A percentile compares a stretch with the other conserved stretches of the same genome.
phyloP scores from a whole-genome alignment of 208 protist species.

The Leishmania turanica region DNA sequence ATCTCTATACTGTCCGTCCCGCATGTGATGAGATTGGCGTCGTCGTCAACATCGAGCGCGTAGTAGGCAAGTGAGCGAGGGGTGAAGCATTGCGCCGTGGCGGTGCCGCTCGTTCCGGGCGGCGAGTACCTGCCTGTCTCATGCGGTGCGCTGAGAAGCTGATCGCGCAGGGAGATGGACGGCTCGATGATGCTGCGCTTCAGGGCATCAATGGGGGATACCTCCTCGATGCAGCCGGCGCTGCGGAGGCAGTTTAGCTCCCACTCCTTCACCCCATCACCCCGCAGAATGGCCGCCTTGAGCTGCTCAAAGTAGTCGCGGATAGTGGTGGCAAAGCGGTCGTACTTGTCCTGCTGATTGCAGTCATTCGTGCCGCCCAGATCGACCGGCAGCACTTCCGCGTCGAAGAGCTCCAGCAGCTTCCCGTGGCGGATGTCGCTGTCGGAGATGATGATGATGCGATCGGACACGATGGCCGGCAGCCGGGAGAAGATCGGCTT shows the following conservation, averaged over 20 bases:
- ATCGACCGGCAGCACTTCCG: conserved; percentile 51
- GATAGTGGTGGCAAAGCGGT: conserved; percentile 42
- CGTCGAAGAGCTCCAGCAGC: conserved; percentile 65
- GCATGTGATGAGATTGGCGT: conserved; percentile 37
- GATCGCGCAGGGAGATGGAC: conserved; percentile 8
- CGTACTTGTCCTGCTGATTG: conserved; percentile 56
- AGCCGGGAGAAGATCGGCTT: conserved; percentile 77
- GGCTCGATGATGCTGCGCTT: conserved; percentile 27
- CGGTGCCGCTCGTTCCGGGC: background rate
- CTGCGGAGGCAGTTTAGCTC: conserved; percentile 56
- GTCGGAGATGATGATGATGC: conserved; percentile 69
- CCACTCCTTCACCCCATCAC: conserved; percentile 76
- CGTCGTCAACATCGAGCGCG: conserved; percentile 25
- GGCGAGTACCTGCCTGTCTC: background rate
- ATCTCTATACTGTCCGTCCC: conserved; percentile 26
- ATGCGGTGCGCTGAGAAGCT: background rate
- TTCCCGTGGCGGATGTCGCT: conserved; percentile 55
- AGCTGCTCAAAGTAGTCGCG: conserved; percentile 55
- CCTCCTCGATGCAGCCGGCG: conserved; percentile 30
- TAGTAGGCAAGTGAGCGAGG: conserved; percentile 1
- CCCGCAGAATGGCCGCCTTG: conserved; percentile 44
- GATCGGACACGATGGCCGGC: conserved; percentile 65
- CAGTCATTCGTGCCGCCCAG: conserved; percentile 77
- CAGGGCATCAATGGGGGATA: conserved; percentile 28
- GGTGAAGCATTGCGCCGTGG: conserved; percentile 3